These are phyloP conservation scores for Talaromyces adpressus DNA, from an alignment of 495 filamentous ascomycete genomes.

Conservation along the genomic window DNA sequence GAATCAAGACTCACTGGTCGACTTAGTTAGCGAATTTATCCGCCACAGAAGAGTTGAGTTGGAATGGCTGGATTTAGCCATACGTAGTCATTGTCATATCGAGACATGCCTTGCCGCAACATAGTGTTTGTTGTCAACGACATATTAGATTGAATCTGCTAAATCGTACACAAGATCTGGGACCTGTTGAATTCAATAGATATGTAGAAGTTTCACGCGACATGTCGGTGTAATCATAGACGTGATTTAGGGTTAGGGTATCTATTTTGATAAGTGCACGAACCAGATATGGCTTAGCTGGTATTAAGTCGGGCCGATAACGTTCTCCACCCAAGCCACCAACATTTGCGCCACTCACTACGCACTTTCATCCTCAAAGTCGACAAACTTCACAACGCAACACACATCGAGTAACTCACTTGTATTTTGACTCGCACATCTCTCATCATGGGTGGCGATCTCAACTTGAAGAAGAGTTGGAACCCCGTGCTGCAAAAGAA, in stretches of 20 bases:
- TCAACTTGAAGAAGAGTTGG: constrained; percentile 95
- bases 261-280: background rate
- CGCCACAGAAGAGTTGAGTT: too few relatives aligned
- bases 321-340: background rate
- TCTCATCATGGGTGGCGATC: constrained; percentile 74
- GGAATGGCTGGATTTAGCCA: too few relatives aligned
- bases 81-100: too few relatives aligned
- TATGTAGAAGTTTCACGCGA: background rate
- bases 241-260: background rate
- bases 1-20: too few relatives aligned
- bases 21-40: too few relatives aligned
- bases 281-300: background rate
- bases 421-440: background rate
- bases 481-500: constrained; percentile 80
- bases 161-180: background rate
- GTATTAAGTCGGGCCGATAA: background rate
- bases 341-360: background rate
- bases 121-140: too few relatives aligned
- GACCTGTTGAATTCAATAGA: background rate
- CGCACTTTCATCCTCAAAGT: background rate
- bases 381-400: background rate
- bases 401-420: background rate
- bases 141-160: too few relatives aligned
- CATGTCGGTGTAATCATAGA: background rate
- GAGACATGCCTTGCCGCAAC: too few relatives aligned